Base-by-base conservation (phyloP, 1,139 yeast species). In the Candida dubliniensis region DNA sequence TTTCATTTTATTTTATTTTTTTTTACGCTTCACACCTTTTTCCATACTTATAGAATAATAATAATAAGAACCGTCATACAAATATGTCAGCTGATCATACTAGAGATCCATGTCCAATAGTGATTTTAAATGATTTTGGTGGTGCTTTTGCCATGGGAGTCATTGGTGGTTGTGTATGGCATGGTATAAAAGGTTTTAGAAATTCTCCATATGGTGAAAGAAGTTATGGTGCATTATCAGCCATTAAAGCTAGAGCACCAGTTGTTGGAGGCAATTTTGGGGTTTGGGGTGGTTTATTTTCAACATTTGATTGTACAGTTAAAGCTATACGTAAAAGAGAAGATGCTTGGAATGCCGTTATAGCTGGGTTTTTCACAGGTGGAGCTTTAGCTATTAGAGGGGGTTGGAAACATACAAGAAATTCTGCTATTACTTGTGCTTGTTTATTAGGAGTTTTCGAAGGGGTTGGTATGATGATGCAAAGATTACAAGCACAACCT, bases 131-230 rank as follows among this genome's bases (percentile, higher is more conserved):
- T 69, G 99, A 93, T 76, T 93, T 93, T 60, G 99, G 99, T 60
- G 98, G 98, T 64, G 98, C 99, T 47, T 93, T 90, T 61, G 84
- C 98, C 60, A 91, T 93, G 98, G 99, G 99, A 69, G 84, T 82
- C 57, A 87, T 93, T 61, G 98, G 99, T 72, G 99, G 99, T 54
- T 84, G 95, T 58, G 84, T 95, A 53, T 93, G 99, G 99, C 99
- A 93, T 74, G 97, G 98, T 62, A 87, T 93, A 62, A 93, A 95
- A 66, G 99, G 99, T 40, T 93, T 93, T 79, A 82, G 99, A 67
- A 95, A 95, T 77, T 89, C 97, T 11, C 99, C 99, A 45, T 77
- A 83, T 52, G 99, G 99, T 49, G 99, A 93, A 69, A 83, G 98
- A 73, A 77, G 96, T 58, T 72, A 80, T 51, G 99, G 99, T 43